Evolutionary conservation across 2,329 filamentous ascomycete species (phyloP).

Genomic region (Fusarium avenaceum): DNA sequence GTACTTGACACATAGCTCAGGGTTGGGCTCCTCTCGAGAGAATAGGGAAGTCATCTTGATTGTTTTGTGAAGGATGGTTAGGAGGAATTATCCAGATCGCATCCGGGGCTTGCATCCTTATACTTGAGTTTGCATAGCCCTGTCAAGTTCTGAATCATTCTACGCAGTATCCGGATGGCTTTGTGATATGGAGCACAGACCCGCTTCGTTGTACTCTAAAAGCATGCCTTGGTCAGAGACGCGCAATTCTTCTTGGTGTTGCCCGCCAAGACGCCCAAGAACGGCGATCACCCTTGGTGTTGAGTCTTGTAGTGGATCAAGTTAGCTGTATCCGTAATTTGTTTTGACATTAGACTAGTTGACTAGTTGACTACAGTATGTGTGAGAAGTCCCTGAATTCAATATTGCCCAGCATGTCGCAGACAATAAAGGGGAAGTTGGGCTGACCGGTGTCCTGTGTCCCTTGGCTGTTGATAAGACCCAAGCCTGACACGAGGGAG

Average conservation of each 20-base stretch:
- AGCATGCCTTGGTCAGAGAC: constrained; percentile 38
- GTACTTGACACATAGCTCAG: constrained; percentile 55
- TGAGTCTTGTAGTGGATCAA: constrained; percentile 18
- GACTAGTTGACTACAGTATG: no score
- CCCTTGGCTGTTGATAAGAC: no score
- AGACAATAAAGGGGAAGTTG: constrained; percentile 21
- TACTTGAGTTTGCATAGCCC: constrained; percentile 20
- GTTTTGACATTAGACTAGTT: no score
- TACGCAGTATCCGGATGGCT: background rate
- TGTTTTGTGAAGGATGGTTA: background rate
- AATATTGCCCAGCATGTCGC: constrained; percentile 3
- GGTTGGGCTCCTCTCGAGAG: constrained; percentile 31
- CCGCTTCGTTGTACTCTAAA: constrained; percentile 21
- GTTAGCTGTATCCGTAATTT: no score
- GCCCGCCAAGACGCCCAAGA: constrained; percentile 41
- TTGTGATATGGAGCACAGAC: constrained; percentile 39
- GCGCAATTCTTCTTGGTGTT: constrained; percentile 46
- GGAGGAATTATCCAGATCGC: constrained; percentile 3
- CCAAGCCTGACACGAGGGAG: constrained; percentile 38
- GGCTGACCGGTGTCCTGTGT: background rate
- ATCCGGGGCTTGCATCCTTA: constrained; percentile 19
- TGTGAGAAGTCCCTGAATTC: background rate
- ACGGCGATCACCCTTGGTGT: constrained; percentile 45
- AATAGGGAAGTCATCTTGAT: constrained; percentile 42
- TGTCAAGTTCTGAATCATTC: constrained; percentile 16